phyloP scores from a whole-genome alignment of 2,329 filamentous ascomycete genomes.

The Cytospora leucostoma region DNA sequence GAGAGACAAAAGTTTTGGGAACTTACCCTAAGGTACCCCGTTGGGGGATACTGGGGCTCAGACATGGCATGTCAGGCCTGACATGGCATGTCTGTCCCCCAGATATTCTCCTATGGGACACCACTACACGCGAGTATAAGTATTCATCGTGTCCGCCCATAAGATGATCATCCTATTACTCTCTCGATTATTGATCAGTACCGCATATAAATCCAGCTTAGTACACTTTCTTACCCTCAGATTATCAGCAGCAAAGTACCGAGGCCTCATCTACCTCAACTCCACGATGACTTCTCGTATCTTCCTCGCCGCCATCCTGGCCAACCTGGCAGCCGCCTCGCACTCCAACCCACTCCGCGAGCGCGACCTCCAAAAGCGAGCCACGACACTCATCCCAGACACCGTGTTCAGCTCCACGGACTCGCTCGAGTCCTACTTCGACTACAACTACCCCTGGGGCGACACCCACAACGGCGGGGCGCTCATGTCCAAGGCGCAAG shows the following conservation, averaged over 20 bases:
- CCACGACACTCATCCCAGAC: slow-evolving; percentile 39
- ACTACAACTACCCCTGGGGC: slow-evolving; percentile 57
- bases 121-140: not conserved
- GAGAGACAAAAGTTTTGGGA: too few relatives aligned
- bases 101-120: too few relatives aligned
- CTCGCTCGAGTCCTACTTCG: slow-evolving; percentile 44
- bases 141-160: not conserved
- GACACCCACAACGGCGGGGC: slow-evolving; percentile 56
- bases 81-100: too few relatives aligned
- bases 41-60: too few relatives aligned
- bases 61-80: too few relatives aligned
- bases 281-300: slow-evolving; percentile 19
- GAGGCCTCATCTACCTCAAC: not conserved
- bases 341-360: slow-evolving; percentile 18
- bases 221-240: not conserved
- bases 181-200: not conserved
- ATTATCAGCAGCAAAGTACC: not conserved
- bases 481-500: slow-evolving; percentile 50
- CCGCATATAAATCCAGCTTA: not conserved
- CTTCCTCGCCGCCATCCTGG: slow-evolving; percentile 17
- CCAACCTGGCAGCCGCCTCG: slow-evolving; percentile 14
- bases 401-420: slow-evolving; percentile 39
- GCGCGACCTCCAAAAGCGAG: slow-evolving; percentile 25
- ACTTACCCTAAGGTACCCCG: too few relatives aligned
- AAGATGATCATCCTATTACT: not conserved